Evolutionary conservation across 2,329 filamentous ascomycete genomes (phyloP).

Genomic region (Xylaria sp.): DNA sequence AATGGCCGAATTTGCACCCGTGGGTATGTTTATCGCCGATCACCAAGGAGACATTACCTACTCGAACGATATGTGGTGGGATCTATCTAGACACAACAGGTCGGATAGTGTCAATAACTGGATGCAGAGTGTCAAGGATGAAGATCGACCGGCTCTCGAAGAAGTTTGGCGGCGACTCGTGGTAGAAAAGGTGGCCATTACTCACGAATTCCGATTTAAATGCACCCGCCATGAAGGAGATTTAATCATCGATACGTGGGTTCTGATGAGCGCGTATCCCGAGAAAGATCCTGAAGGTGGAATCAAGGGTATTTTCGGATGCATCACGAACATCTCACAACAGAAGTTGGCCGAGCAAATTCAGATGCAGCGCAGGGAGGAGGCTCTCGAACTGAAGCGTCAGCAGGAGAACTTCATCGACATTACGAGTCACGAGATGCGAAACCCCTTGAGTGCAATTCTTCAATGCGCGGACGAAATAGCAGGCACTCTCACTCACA

Average conservation of each 20-base stretch:
- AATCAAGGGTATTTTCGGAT: slow-evolving; percentile 71
- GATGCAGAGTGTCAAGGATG: slow-evolving; percentile 66
- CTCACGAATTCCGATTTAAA: slow-evolving; percentile 71
- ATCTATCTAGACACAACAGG: slow-evolving; percentile 62
- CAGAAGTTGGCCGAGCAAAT: slow-evolving; percentile 81
- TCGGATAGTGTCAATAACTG: slow-evolving; percentile 57
- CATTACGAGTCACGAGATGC: slow-evolving; percentile 70
- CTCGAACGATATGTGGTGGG: slow-evolving; percentile 74
- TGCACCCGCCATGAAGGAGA: slow-evolving; percentile 57
- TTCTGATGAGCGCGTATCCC: slow-evolving; percentile 69
- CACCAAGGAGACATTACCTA: slow-evolving; percentile 66
- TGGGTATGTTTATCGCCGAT: slow-evolving; percentile 82
- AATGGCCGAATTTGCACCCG: slow-evolving; percentile 79
- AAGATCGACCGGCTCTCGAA: slow-evolving; percentile 57
- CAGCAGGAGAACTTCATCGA: slow-evolving; percentile 69
- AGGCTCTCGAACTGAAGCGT: slow-evolving; percentile 74
- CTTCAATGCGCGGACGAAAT: slow-evolving; percentile 75
- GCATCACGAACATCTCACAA: slow-evolving; percentile 77
- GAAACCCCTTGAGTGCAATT: slow-evolving; percentile 69
- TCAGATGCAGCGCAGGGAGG: slow-evolving; percentile 70
- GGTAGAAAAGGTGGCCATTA: slow-evolving; percentile 56
- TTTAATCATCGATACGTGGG: slow-evolving; percentile 65
- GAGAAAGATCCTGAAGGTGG: slow-evolving; percentile 59
- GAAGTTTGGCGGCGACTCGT: slow-evolving; percentile 59
- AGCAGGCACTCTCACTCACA: slow-evolving; percentile 44